Percentiles rank a stretch among this genome's conserved stretches.
Conservation (phyloP, 148 eudicot species). For the Rheum nobile region DNA sequence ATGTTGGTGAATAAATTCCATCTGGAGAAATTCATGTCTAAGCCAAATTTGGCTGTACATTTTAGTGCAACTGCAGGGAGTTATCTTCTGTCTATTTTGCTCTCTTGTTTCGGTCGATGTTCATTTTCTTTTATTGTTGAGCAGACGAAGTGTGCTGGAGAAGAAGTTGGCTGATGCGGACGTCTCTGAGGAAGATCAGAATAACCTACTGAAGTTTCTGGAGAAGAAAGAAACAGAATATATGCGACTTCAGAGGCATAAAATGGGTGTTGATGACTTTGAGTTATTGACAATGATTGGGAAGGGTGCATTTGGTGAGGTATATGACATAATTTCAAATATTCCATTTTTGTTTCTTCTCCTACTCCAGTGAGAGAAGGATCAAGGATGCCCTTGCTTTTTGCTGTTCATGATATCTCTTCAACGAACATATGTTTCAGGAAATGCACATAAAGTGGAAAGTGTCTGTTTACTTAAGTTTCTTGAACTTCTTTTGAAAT, state of each 20-base stretch:
- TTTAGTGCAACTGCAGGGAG: neutral
- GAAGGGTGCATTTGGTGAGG: constrained; percentile 43
- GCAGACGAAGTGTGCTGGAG: constrained; percentile 25
- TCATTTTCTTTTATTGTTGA: too few relatives aligned
- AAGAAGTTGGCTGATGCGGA: constrained; percentile 32
- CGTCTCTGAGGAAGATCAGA: constrained; percentile 33
- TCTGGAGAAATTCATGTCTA: neutral
- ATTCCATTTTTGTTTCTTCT: neutral
- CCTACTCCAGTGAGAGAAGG: neutral
- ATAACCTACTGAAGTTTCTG: constrained; percentile 22
- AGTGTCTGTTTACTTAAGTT: neutral
- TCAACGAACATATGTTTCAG: too few relatives aligned
- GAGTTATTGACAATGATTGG: constrained; percentile 31
- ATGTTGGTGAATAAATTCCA: neutral
- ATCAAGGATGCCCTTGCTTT: neutral
- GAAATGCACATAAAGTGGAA: neutral
- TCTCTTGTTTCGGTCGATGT: neutral
- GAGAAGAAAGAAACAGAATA: constrained; percentile 38
- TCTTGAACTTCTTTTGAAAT: neutral
- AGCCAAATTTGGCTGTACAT: neutral
- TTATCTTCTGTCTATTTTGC: neutral
- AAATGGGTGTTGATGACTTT: constrained; percentile 35
- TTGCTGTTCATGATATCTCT: neutral
- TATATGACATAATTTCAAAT: neutral
- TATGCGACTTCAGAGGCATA: constrained; percentile 34